Percentiles rank a stretch among this genome's conserved stretches.
These are phyloP conservation scores for Aureobasidium lini DNA, from an alignment of 2,329 filamentous ascomycete genomes.

Conservation along the genomic window DNA sequence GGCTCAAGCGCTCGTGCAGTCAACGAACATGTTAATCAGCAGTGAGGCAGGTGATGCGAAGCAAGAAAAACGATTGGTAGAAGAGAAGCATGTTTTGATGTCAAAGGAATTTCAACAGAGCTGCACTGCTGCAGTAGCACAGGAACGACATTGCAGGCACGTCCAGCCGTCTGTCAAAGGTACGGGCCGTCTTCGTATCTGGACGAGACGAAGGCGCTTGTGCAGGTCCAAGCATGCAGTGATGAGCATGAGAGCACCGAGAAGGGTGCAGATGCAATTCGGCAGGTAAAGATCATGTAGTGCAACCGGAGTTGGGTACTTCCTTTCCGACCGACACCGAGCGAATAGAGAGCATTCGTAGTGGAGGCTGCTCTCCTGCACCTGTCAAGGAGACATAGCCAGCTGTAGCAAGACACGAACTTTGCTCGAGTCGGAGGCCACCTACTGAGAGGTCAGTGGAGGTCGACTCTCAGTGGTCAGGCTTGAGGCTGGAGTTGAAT, in stretches of 20 bases:
- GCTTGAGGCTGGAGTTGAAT: too few species aligned
- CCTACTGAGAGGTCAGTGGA: too few species aligned
- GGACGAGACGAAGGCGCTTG: background rate
- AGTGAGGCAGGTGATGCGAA: background rate
- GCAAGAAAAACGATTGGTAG: background rate
- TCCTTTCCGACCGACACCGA: background rate
- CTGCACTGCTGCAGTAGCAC: background rate
- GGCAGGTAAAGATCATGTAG: background rate
- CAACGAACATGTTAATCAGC: background rate
- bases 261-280: background rate
- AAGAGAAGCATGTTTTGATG: background rate
- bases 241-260: constrained; percentile 18
- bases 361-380: too few species aligned
- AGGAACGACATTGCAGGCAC: background rate
- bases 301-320: background rate
- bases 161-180: background rate
- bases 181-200: background rate
- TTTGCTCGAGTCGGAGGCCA: too few species aligned
- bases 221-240: constrained; percentile 3
- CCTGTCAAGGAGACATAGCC: too few species aligned
- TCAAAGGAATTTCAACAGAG: background rate
- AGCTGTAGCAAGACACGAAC: too few species aligned
- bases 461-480: too few species aligned
- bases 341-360: too few species aligned
- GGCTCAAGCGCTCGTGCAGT: constrained; percentile 1